Evolutionary conservation across 257 asterid species (phyloP).

Genomic region (Petunia axillaris): DNA sequence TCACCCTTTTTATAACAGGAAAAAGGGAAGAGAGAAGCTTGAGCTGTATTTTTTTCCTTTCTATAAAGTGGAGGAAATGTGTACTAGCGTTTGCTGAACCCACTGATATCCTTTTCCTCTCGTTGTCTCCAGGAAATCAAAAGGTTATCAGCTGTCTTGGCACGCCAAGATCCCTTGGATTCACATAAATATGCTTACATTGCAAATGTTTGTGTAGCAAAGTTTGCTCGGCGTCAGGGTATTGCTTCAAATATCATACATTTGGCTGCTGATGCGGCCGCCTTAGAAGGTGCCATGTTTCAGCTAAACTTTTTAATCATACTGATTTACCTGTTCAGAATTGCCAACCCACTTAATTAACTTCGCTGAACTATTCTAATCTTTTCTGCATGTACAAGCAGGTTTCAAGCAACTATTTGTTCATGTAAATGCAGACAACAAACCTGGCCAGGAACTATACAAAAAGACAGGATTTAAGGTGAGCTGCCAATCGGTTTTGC

Average conservation of each 20-base stretch:
- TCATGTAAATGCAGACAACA: constrained; percentile 80
- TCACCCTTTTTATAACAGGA: background rate
- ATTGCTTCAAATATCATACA: constrained; percentile 82
- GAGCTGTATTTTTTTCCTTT: background rate
- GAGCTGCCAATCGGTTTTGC: constrained; percentile 24
- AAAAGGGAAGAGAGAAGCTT: constrained; percentile 13
- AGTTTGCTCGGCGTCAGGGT: constrained; percentile 89
- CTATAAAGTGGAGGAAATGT: background rate
- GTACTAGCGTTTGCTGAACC: background rate
- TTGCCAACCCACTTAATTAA: background rate
- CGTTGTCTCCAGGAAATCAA: constrained; percentile 54
- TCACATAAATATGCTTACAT: constrained; percentile 78
- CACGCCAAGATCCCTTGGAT: constrained; percentile 64
- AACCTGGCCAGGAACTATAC: constrained; percentile 77
- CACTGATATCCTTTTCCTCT: background rate
- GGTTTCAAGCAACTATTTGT: constrained; percentile 79
- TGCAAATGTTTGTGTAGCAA: constrained; percentile 89
- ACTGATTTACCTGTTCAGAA: background rate
- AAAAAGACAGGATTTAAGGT: constrained; percentile 80
- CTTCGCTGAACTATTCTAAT: background rate
- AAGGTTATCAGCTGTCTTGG: constrained; percentile 60
- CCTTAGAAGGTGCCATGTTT: constrained; percentile 53
- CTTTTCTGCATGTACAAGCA: constrained; percentile 43
- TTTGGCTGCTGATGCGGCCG: constrained; percentile 74
- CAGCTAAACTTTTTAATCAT: constrained; percentile 19